These are phyloP conservation scores for Quillaja saponaria DNA, from an alignment of 306 rosid genomes.

Conservation along the genomic window DNA sequence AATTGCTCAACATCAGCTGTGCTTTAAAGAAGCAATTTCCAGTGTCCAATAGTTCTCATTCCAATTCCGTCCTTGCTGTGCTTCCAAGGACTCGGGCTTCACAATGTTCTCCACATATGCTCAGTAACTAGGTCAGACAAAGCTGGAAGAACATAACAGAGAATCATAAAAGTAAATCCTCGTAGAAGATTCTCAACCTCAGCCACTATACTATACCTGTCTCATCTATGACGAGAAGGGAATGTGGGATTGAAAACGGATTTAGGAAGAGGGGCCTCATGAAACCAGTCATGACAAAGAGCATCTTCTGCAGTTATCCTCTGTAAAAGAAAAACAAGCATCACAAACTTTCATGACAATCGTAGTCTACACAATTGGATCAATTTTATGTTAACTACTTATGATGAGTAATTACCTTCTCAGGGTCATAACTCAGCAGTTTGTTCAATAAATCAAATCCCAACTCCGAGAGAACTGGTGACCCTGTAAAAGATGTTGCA, in stretches of 20 bases:
- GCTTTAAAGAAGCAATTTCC: constrained; percentile 11
- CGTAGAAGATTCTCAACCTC: constrained; percentile 28
- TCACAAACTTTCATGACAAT: background rate
- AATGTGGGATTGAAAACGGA: constrained; percentile 48
- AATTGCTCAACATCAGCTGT: constrained; percentile 24
- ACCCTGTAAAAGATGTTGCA: constrained; percentile 74
- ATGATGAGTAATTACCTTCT: constrained; percentile 45
- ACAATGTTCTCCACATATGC: constrained; percentile 27
- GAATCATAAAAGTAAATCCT: constrained; percentile 24
- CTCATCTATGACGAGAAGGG: background rate
- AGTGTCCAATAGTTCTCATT: background rate
- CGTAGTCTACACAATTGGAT: background rate
- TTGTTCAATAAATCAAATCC: constrained; percentile 84
- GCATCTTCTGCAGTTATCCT: constrained; percentile 83
- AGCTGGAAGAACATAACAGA: constrained; percentile 27
- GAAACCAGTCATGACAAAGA: constrained; percentile 84
- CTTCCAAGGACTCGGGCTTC: constrained; percentile 18
- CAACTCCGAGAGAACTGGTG: constrained; percentile 68
- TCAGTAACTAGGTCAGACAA: constrained; percentile 25
- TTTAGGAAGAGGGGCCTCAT: constrained; percentile 71
- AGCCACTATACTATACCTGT: constrained; percentile 46
- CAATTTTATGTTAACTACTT: background rate
- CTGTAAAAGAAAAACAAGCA: constrained; percentile 37
- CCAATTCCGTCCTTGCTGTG: constrained; percentile 14
- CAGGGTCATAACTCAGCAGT: constrained; percentile 73